Base-by-base conservation (phyloP, 179 eudicot genomes). In the Vitellaria paradoxa region DNA sequence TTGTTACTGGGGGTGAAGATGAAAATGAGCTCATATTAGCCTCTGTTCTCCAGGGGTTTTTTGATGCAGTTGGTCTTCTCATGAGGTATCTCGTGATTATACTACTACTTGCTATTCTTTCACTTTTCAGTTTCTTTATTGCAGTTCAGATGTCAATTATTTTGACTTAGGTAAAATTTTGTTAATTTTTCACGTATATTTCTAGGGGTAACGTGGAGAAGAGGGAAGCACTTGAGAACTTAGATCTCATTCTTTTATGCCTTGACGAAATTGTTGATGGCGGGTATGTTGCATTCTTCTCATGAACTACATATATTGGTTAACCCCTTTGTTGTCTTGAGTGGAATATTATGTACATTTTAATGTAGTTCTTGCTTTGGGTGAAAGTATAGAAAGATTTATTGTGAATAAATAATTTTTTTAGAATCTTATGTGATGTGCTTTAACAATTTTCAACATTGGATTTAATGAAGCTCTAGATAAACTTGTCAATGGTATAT, bases 241-340 rank as follows among this genome's bases (percentile, higher is more conserved):
- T 94, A 85, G 98, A 94, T 86, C 94, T 94, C 73, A 91, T 94
- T 79, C 94, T 94, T 78, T 79, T 94, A 40, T 93, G 97, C 89
- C 91, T 94, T 47, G 98, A 94, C 85, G 97, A 94, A 86, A 93
- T 94, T 74, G 85, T 91, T 75, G 98, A 94, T 86, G 89, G 97
- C 84, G 94, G 98, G 98, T 94, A 87, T 79, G 86, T 26, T 50
- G 8, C 26, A 9, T 70, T 37, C 59, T 65, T 56, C 66, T 73
- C 69, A 26, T 50, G 65, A 75, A 17, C 53, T 37, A 68, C n/a
- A 45, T 56, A 15, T 55, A 18, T 1, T 42, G 20, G 42, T 46
- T 60, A 56, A 59, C 24, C 20, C 20, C 37, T 63, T 49, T 49
- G 40, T 74, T 5, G 14, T 23, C 37, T 2, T 24, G 10, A 64